Conservation (phyloP, 2,329 filamentous ascomycete genomes). For the Claviceps pazoutovae region DNA sequence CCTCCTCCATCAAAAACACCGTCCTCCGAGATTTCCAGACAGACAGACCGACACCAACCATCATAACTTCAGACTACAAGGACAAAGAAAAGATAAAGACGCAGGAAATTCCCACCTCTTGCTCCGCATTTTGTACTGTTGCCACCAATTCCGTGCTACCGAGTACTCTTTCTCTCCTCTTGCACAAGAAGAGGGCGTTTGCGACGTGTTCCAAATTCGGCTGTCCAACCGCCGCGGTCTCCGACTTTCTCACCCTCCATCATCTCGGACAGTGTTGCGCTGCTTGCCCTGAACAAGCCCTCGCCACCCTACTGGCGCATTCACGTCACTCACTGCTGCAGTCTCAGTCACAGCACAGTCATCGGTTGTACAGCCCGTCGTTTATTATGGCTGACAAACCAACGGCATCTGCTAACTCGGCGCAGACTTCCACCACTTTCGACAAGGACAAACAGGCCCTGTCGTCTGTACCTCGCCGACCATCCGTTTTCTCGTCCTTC, state of each 20-base stretch:
- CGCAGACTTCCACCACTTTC: conserved; percentile 14
- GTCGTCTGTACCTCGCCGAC: conserved; percentile 5
- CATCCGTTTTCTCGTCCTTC: conserved; percentile 8
- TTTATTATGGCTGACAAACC: conserved; percentile 24
- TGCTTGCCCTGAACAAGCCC: not conserved
- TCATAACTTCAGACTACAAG: not conserved
- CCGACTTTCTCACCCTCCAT: not conserved
- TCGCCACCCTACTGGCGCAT: conserved; percentile 2
- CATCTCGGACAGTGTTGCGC: conserved; percentile 2
- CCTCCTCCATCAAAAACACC: not conserved
- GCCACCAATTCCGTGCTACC: not conserved
- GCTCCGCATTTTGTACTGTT: not conserved
- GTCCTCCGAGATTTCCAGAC: conserved; percentile 2
- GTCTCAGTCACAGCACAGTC: conserved; percentile 5
- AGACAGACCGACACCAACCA: not conserved
- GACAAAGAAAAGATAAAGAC: conserved; percentile 4
- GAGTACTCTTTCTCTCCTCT: not conserved
- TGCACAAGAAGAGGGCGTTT: not conserved
- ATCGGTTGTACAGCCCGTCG: not conserved
- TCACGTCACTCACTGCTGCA: conserved; percentile 6
- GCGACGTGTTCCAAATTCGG: not conserved
- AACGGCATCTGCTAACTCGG: conserved; percentile 9
- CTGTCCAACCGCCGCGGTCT: not conserved
- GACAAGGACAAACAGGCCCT: conserved; percentile 11
- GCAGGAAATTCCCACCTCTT: not conserved